Base-by-base conservation (phyloP, 805 yeast genomes). In the Spathaspora passalidarum region DNA sequence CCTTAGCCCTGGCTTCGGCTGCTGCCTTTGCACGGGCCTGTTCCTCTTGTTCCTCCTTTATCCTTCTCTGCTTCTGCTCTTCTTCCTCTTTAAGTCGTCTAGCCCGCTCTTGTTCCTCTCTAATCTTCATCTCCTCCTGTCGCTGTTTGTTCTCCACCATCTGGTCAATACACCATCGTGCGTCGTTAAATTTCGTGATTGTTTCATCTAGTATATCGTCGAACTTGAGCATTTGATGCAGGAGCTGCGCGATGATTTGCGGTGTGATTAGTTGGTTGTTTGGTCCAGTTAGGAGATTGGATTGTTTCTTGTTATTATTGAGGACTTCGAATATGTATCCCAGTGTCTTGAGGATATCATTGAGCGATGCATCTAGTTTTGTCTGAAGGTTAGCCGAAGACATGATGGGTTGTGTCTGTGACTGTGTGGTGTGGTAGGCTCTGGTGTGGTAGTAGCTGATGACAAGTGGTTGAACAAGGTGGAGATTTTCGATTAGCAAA, bases 131-230 rank as follows among this genome's bases (percentile, higher is more conserved):
- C 51, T 70, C 74, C 49, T 70, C 74, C 49, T 69, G 73, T 38
- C 62, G 60, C 52, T 69, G 74, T 51, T 63, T 67, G 54, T 61
- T 69, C 51, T 72, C 74, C 25, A 71, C 54, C 42, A 72, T 71
- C 48, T 65, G 69, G 45, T 64, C 75, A 4, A 72, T 56, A 46
- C 76, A 72, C 77, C 77, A 72, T 32, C 60, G 56, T 2, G 74
- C 69, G 42, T 72, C 76, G 51, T 70, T 71, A 49, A 72, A 66
- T 50, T 70, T 70, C 44, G 61, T 48, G 9, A 65, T 58, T 2
- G 75, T 67, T 6, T 72, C 76, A 50, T 72, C 77, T n/a, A 72
- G 58, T 23, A 70, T 61, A 45, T 62, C 72, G 49, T 72, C 76
- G 47, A 72, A 71, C 39, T 62, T 63, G 36, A 59, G 51, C n/a